Conservation (phyloP, 805 yeast genomes). For the Metschnikowia rubicola region DNA sequence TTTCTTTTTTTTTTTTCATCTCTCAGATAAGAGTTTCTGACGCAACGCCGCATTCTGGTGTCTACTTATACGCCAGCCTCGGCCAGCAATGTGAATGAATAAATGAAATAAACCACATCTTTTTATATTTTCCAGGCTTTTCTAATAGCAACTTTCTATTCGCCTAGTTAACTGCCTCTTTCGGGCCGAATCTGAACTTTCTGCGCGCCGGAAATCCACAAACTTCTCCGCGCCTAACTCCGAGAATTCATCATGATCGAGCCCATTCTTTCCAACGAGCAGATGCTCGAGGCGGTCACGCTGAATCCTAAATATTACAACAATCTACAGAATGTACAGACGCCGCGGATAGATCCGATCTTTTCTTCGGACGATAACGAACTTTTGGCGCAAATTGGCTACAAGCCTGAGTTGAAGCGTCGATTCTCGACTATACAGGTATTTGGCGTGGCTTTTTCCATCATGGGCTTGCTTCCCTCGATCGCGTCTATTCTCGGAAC, state of each 20-base stretch:
- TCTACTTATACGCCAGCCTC: background rate
- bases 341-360: slow-evolving; percentile 20
- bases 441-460: slow-evolving; percentile 70
- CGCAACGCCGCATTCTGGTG: background rate
- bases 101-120: background rate
- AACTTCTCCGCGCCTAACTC: background rate
- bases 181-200: no score
- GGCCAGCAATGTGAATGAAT: background rate
- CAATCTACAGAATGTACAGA: slow-evolving; percentile 29
- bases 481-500: slow-evolving; percentile 50
- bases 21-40: background rate
- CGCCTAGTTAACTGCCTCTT: no score
- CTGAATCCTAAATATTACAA: slow-evolving; percentile 25
- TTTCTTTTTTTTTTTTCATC: no score
- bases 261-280: slow-evolving; percentile 19
- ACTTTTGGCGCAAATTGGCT: slow-evolving; percentile 56
- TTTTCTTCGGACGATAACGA: slow-evolving; percentile 21
- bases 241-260: slow-evolving; percentile 1
- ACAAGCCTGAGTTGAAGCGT: slow-evolving; percentile 64
- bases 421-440: slow-evolving; percentile 59
- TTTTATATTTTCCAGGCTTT: no score
- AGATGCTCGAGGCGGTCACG: slow-evolving; percentile 24
- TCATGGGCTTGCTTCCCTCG: slow-evolving; percentile 67
- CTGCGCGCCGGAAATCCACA: no score
- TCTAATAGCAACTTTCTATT: no score